These are phyloP conservation scores for Podospora anserina DNA, from an alignment of 495 filamentous ascomycete species.

Conservation along the genomic window DNA sequence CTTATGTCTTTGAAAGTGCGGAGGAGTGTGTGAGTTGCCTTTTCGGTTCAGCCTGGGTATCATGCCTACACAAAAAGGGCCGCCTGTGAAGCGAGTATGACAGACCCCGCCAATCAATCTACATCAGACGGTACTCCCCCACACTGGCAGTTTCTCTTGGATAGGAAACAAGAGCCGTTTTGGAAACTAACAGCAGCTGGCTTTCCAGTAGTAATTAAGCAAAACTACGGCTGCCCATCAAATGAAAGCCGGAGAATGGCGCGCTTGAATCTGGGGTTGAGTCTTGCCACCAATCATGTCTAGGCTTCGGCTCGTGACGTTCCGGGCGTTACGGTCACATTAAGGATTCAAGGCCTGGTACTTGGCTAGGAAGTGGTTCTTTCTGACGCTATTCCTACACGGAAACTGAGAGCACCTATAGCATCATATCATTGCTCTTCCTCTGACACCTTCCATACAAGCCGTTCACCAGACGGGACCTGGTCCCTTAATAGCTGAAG, in stretches of 20 bases:
- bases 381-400: not conserved
- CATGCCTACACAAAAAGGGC: constrained; percentile 3
- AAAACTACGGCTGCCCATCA: constrained; percentile 2
- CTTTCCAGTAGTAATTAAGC: constrained; percentile 1
- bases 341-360: not conserved
- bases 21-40: constrained; percentile 6
- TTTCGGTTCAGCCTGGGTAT: not conserved
- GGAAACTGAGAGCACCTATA: not conserved
- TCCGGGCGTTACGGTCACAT: constrained; percentile 3
- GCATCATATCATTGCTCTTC: constrained; percentile 13
- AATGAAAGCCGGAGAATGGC: constrained; percentile 8
- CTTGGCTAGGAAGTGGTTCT: not conserved
- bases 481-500: constrained; percentile 40
- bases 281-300: constrained; percentile 19
- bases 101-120: constrained; percentile 22
- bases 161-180: not conserved
- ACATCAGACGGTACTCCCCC: constrained; percentile 17
- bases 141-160: constrained; percentile 11
- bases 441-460: constrained; percentile 46
- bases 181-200: not conserved
- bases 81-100: not conserved
- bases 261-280: constrained; percentile 4
- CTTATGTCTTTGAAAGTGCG: constrained; percentile 5
- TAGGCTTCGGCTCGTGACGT: constrained; percentile 11
- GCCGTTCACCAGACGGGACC: constrained; percentile 48